Conservation (phyloP, 2,329 filamentous ascomycete genomes). For the Pseudogymnoascus sp. region DNA sequence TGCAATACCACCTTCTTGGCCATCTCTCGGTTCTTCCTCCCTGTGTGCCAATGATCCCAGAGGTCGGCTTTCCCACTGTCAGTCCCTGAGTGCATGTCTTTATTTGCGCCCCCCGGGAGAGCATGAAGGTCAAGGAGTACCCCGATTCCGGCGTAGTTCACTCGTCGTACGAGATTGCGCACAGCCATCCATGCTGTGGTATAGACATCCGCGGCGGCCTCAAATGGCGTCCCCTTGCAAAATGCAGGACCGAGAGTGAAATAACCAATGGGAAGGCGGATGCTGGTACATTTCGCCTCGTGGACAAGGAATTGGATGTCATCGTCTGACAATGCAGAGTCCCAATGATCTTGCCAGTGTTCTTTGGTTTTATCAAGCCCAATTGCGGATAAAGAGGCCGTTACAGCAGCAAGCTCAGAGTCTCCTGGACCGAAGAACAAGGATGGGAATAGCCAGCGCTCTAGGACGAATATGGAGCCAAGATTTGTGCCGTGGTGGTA, state of each 20-base stretch:
- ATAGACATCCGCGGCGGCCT: slow-evolving; percentile 39
- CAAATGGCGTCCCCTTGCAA: slow-evolving; percentile 44
- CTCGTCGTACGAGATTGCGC: slow-evolving; percentile 37
- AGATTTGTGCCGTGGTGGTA: slow-evolving; percentile 53
- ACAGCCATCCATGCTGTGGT: slow-evolving; percentile 44
- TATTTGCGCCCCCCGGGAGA: slow-evolving; percentile 49
- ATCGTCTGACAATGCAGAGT: slow-evolving; percentile 38
- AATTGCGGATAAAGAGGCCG: slow-evolving; percentile 33
- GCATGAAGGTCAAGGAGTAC: slow-evolving; percentile 51
- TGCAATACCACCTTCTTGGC: slow-evolving; percentile 42
- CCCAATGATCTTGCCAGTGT: slow-evolving; percentile 48
- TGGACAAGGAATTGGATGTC: slow-evolving; percentile 46
- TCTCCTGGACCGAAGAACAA: slow-evolving; percentile 38
- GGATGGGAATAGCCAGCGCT: slow-evolving; percentile 45
- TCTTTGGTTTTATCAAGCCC: slow-evolving; percentile 40
- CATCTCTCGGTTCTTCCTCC: slow-evolving; percentile 34
- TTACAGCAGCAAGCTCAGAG: slow-evolving; percentile 45
- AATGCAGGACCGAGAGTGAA: slow-evolving; percentile 46
- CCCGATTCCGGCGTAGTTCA: slow-evolving; percentile 41
- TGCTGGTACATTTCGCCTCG: slow-evolving; percentile 44
- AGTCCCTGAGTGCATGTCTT: slow-evolving; percentile 47
- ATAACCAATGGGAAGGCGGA: slow-evolving; percentile 53
- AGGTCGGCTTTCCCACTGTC: slow-evolving; percentile 42
- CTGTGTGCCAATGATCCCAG: slow-evolving; percentile 32
- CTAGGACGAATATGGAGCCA: slow-evolving; percentile 51